Evolutionary conservation across 208 protist species (phyloP).

Genomic region (Plasmodiophora brassicae): DNA sequence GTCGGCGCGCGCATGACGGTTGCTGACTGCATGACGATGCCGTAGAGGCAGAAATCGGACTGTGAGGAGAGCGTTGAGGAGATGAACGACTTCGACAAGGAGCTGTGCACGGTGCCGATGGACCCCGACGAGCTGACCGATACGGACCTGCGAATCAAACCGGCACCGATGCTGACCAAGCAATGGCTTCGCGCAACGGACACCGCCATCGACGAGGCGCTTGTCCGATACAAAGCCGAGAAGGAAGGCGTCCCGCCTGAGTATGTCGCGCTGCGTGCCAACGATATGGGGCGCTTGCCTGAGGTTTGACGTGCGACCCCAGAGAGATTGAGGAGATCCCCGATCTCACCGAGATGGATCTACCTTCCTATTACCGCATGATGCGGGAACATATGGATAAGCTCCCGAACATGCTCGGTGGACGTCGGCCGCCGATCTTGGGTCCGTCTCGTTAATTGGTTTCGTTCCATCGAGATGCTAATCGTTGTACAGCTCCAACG

Average conservation of each 20-base stretch:
- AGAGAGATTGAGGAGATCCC: neutral
- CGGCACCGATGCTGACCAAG: neutral
- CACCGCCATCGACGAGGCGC: neutral
- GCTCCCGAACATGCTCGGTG: slow-evolving; percentile 2
- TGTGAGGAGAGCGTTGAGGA: neutral
- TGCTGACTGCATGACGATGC: too few relatives aligned
- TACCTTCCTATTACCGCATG: neutral
- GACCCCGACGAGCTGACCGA: neutral
- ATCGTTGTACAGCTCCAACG: neutral
- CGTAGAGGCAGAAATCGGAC: too few relatives aligned
- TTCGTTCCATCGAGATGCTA: neutral
- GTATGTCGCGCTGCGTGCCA: neutral
- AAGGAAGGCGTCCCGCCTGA: neutral
- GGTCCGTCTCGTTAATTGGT: neutral
- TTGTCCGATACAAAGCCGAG: neutral
- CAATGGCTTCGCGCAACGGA: neutral
- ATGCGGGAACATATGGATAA: slow-evolving; percentile 3
- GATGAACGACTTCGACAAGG: neutral
- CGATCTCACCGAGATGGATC: neutral
- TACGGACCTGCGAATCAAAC: neutral
- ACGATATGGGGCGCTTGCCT: neutral
- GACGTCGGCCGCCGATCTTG: neutral
- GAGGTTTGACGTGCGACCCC: neutral
- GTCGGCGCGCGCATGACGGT: too few relatives aligned
- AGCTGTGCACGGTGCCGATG: neutral